Evolutionary conservation across 192 early-diverging fungal genomes (phyloP).

Genomic region (Allomyces macrogynus): DNA sequence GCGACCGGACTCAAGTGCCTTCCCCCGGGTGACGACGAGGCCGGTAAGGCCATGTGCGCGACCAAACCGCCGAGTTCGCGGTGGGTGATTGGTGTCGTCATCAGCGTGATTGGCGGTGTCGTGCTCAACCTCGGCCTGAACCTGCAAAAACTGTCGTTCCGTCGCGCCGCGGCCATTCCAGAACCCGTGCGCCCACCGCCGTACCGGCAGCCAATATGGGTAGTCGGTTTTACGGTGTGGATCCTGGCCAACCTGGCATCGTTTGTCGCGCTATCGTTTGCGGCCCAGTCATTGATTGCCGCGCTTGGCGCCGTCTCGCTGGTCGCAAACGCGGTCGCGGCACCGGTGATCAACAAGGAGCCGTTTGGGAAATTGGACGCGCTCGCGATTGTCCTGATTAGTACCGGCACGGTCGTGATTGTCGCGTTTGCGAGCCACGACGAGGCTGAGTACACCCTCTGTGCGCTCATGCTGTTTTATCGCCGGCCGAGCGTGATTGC

Average conservation of each 20-base stretch:
- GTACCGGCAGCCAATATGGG: neutral
- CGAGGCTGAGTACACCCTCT: conserved; percentile 35
- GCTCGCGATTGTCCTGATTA: conserved; percentile 52
- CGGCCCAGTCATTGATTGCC: conserved; percentile 58
- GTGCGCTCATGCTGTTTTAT: conserved; percentile 48
- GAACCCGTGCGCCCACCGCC: neutral
- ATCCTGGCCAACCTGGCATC: neutral
- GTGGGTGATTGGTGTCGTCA: neutral
- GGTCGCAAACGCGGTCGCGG: conserved; percentile 60
- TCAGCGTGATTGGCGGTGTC: neutral
- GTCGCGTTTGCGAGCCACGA: conserved; percentile 33
- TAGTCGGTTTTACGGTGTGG: neutral
- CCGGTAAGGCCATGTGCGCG: neutral
- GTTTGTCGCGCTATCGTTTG: conserved; percentile 19
- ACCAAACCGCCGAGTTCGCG: neutral
- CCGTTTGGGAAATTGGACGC: conserved; percentile 41
- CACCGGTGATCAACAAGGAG: conserved; percentile 55
- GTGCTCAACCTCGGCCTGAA: neutral
- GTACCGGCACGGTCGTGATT: conserved; percentile 46
- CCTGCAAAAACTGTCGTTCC: neutral
- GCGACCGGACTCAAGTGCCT: neutral
- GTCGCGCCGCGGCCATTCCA: neutral
- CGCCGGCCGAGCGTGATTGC: conserved; percentile 36
- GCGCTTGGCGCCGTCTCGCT: conserved; percentile 57
- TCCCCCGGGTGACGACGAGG: neutral